A percentile compares a stretch with the other conserved stretches of the same genome.
Conservation (phyloP, 495 filamentous ascomycete genomes). For the Pseudevernia furfuracea region DNA sequence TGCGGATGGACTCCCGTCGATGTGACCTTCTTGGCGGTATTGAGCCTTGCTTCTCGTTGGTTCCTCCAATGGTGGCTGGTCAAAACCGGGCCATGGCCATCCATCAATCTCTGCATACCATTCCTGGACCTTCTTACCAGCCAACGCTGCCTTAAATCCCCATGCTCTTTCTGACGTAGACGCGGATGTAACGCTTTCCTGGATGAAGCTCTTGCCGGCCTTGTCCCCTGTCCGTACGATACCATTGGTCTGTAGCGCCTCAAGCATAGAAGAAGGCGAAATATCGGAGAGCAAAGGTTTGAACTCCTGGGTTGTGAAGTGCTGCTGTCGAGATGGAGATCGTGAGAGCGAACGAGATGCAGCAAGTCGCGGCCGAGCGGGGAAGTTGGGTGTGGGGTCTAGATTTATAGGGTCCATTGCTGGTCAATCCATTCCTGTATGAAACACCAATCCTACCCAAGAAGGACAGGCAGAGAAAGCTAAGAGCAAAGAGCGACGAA, state of each 20-base stretch:
- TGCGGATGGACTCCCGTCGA: constrained; percentile 30
- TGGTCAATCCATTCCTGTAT: constrained; percentile 12
- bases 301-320: constrained; percentile 23
- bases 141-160: constrained; percentile 64
- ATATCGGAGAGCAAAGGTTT: constrained; percentile 49
- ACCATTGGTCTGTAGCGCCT: constrained; percentile 47
- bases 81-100: constrained; percentile 64
- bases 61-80: neutral
- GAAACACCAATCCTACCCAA: neutral
- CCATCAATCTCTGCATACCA: constrained; percentile 70
- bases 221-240: constrained; percentile 44
- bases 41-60: constrained; percentile 16
- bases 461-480: neutral
- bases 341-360: constrained; percentile 29
- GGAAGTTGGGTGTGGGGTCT: neutral
- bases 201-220: constrained; percentile 47
- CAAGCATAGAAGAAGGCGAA: constrained; percentile 48
- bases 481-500: neutral
- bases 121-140: constrained; percentile 61
- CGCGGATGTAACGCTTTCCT: constrained; percentile 57
- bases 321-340: constrained; percentile 27
- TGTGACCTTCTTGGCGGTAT: constrained; percentile 53
- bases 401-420: constrained; percentile 10
- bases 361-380: neutral
- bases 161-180: constrained; percentile 61